Percentiles rank a stretch among this genome's conserved stretches.
These are phyloP conservation scores for Apiospora hydei DNA, from an alignment of 2,329 filamentous ascomycete genomes.

Conservation along the genomic window DNA sequence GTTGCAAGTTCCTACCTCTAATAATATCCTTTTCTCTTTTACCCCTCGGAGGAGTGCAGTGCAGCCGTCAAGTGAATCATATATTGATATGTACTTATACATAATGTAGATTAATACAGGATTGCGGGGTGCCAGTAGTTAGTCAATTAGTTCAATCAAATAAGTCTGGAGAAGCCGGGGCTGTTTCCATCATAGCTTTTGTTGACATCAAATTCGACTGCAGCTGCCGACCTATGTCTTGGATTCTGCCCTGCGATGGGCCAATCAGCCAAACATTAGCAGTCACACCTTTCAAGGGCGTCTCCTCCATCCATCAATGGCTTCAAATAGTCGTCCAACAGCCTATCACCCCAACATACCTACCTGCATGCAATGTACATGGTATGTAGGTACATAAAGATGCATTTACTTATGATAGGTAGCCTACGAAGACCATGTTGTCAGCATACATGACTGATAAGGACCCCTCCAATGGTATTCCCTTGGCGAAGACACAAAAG, in stretches of 20 bases:
- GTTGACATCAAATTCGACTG: no score
- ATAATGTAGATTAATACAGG: no score
- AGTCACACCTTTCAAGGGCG: not conserved
- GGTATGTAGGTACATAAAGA: no score
- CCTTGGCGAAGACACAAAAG: not conserved
- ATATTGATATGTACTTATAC: no score
- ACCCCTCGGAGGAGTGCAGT: not conserved
- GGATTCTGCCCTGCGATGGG: not conserved
- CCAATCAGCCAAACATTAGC: not conserved
- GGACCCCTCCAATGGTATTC: not conserved
- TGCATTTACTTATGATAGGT: no score
- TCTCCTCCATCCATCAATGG: not conserved
- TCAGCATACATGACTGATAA: not conserved
- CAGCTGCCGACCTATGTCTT: no score
- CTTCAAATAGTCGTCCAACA: not conserved
- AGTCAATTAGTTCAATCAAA: not conserved
- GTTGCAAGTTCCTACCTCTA: not conserved
- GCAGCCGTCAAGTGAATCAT: no score
- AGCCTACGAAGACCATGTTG: no score
- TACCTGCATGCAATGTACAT: no score
- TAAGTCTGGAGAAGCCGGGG: slow-evolving; percentile 13
- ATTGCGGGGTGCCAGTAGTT: slow-evolving; percentile 1
- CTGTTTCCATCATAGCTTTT: not conserved
- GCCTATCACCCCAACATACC: not conserved
- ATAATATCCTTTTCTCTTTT: not conserved